Conservation (phyloP, 2,329 filamentous ascomycete genomes). For the Neoarthrinium moseri region DNA sequence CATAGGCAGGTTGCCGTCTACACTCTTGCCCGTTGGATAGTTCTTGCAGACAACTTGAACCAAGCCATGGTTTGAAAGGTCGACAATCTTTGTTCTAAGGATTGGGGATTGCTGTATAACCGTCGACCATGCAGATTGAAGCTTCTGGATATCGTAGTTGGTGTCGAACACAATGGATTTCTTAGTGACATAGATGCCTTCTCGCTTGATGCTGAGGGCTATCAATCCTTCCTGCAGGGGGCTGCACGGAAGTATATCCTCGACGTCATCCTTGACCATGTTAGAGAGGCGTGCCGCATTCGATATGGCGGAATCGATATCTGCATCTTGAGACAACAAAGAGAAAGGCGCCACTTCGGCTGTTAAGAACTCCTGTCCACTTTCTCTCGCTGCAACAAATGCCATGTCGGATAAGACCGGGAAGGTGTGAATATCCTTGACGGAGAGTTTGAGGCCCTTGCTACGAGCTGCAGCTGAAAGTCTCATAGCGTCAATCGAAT, state of each 20-base stretch:
- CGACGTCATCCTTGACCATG: slow-evolving; percentile 35
- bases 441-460: slow-evolving; percentile 38
- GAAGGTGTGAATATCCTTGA: slow-evolving; percentile 43
- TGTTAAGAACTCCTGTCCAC: slow-evolving; percentile 15
- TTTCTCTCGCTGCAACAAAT: slow-evolving; percentile 26
- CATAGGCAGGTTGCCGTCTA: slow-evolving; percentile 43
- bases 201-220: slow-evolving; percentile 48
- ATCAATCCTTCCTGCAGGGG: slow-evolving; percentile 54
- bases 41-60: slow-evolving; percentile 45
- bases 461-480: slow-evolving; percentile 42
- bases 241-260: slow-evolving; percentile 54
- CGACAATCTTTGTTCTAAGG: slow-evolving; percentile 48
- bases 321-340: too few species aligned
- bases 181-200: slow-evolving; percentile 51
- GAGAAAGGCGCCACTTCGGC: slow-evolving; percentile 33
- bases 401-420: slow-evolving; percentile 44
- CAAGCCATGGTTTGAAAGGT: slow-evolving; percentile 39
- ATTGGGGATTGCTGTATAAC: slow-evolving; percentile 37
- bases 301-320: too few species aligned
- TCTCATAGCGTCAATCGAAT: slow-evolving; percentile 50
- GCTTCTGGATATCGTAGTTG: slow-evolving; percentile 30
- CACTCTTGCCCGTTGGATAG: slow-evolving; percentile 37
- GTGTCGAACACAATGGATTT: slow-evolving; percentile 41
- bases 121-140: slow-evolving; percentile 40
- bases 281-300: slow-evolving; percentile 26